These are phyloP conservation scores for Mortierella alpina DNA, from an alignment of 192 early-diverging fungal genomes.

Conservation along the genomic window DNA sequence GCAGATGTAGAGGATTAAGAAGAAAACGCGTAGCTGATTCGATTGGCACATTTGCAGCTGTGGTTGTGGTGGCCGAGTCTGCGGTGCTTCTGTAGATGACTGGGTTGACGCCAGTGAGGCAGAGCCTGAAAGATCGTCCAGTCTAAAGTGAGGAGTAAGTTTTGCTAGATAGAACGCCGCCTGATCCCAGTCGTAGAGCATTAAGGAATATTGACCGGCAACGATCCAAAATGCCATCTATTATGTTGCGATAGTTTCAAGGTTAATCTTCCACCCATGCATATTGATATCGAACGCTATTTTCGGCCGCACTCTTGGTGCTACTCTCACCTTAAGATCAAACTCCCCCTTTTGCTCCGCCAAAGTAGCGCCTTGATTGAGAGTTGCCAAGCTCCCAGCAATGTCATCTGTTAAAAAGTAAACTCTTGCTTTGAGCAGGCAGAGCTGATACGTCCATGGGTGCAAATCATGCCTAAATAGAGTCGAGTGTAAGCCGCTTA, in stretches of 20 bases:
- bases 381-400: slow-evolving; percentile 23
- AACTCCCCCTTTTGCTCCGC: slow-evolving; percentile 35
- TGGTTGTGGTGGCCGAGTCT: neutral
- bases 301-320: neutral
- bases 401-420: slow-evolving; percentile 34
- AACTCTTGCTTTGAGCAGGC: slow-evolving; percentile 24
- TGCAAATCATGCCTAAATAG: slow-evolving; percentile 28
- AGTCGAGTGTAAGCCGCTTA: neutral
- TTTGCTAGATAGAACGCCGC: slow-evolving; percentile 33
- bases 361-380: slow-evolving; percentile 32
- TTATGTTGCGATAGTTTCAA: too few species aligned
- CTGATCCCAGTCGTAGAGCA: slow-evolving; percentile 41
- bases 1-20: slow-evolving; percentile 35
- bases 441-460: slow-evolving; percentile 46
- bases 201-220: slow-evolving; percentile 44
- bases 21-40: slow-evolving; percentile 39
- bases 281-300: neutral
- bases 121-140: neutral
- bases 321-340: slow-evolving; percentile 37
- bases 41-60: slow-evolving; percentile 19
- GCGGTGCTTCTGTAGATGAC: neutral
- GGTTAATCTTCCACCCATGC: neutral
- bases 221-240: slow-evolving; percentile 53
- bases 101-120: neutral
- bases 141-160: slow-evolving; percentile 25